A percentile compares a stretch with the other conserved stretches of the same genome.
Conservation (phyloP, 2,329 filamentous ascomycete genomes). For the Didymosphaeria variabile region DNA sequence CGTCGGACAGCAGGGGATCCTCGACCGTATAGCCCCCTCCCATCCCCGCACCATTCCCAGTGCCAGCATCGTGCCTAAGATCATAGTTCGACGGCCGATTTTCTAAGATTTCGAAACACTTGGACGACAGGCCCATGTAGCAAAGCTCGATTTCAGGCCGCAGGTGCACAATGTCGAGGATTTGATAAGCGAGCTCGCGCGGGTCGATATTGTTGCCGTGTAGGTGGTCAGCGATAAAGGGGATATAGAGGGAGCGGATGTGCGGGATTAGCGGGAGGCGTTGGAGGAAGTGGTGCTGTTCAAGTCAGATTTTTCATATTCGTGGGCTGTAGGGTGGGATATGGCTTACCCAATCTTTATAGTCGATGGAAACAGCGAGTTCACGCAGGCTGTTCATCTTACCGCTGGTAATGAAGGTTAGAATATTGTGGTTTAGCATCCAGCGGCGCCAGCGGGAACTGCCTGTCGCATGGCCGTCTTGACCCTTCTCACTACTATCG, state of each 20-base stretch:
- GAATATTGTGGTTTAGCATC: slow-evolving; percentile 73
- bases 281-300: slow-evolving; percentile 79
- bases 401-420: slow-evolving; percentile 78
- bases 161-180: slow-evolving; percentile 80
- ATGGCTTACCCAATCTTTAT: slow-evolving; percentile 77
- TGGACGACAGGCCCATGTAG: slow-evolving; percentile 78
- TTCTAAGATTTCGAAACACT: slow-evolving; percentile 85
- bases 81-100: slow-evolving; percentile 59
- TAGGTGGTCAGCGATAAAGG: slow-evolving; percentile 71
- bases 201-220: slow-evolving; percentile 65
- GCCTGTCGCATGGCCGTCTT: slow-evolving; percentile 50
- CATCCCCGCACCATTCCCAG: too few relatives aligned
- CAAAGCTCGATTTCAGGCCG: slow-evolving; percentile 79
- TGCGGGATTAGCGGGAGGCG: slow-evolving; percentile 75
- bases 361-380: slow-evolving; percentile 75
- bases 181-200: slow-evolving; percentile 76
- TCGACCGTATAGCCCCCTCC: slow-evolving; percentile 33
- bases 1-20: slow-evolving; percentile 46
- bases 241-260: slow-evolving; percentile 75
- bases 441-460: slow-evolving; percentile 70
- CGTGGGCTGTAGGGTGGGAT: neutral
- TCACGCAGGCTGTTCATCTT: slow-evolving; percentile 77
- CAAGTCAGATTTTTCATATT: slow-evolving; percentile 18
- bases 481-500: slow-evolving; percentile 70
- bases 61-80: slow-evolving; percentile 36